Evolutionary conservation across 1,139 yeast genomes (phyloP).

Genomic region (Zygotorulaspora mrakii): DNA sequence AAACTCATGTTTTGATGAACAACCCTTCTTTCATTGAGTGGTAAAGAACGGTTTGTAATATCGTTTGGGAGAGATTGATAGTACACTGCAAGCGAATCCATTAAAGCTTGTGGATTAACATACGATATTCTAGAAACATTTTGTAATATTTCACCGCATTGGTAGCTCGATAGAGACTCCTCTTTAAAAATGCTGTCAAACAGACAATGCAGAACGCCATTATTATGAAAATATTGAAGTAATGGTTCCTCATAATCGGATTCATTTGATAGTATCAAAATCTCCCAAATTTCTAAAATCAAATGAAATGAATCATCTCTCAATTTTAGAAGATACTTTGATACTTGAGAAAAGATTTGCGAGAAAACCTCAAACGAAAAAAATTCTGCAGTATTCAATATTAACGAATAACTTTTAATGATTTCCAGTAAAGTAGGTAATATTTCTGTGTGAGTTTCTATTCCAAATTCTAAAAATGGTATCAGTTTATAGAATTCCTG

Average conservation of each 20-base stretch:
- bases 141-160: slow-evolving; percentile 48
- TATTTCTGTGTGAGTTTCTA: slow-evolving; percentile 67
- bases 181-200: slow-evolving; percentile 32
- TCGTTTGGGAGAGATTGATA: slow-evolving; percentile 25
- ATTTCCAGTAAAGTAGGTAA: slow-evolving; percentile 65
- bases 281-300: slow-evolving; percentile 57
- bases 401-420: slow-evolving; percentile 64
- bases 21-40: slow-evolving; percentile 23
- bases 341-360: slow-evolving; percentile 50
- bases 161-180: slow-evolving; percentile 33
- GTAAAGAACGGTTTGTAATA: slow-evolving; percentile 24
- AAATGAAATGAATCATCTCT: slow-evolving; percentile 67
- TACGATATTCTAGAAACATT: slow-evolving; percentile 54
- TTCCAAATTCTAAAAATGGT: slow-evolving; percentile 42
- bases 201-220: slow-evolving; percentile 27
- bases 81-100: slow-evolving; percentile 38
- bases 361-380: slow-evolving; percentile 39
- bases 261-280: slow-evolving; percentile 38
- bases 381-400: slow-evolving; percentile 46
- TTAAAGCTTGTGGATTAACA: slow-evolving; percentile 45
- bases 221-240: slow-evolving; percentile 27
- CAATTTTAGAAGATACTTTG: slow-evolving; percentile 56
- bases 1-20: slow-evolving; percentile 29
- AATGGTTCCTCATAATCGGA: slow-evolving; percentile 24
- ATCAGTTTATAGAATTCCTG: slow-evolving; percentile 27